These are phyloP conservation scores for Curvularia verruculosa DNA, from an alignment of 2,329 filamentous ascomycete species.

Conservation along the genomic window DNA sequence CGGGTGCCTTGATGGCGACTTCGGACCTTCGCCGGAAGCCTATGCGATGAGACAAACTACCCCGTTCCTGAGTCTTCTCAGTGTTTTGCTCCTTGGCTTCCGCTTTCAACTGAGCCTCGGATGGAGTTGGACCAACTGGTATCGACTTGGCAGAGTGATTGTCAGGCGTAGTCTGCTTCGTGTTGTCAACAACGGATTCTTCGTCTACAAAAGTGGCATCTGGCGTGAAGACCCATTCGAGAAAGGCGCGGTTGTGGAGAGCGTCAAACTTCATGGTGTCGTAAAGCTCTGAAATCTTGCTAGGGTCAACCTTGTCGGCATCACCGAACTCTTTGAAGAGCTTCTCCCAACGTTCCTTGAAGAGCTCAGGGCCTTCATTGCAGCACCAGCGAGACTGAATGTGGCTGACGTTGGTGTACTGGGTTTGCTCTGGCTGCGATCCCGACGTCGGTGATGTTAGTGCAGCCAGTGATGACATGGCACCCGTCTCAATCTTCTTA, in stretches of 20 bases:
- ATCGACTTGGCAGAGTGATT: slow-evolving; percentile 32
- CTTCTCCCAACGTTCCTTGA: slow-evolving; percentile 98
- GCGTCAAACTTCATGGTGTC: slow-evolving; percentile 99
- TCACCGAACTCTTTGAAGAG: slow-evolving; percentile 96
- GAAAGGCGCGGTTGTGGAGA: slow-evolving; percentile 91
- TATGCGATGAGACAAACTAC: slow-evolving; percentile 54
- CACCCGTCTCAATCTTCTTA: slow-evolving; percentile 72
- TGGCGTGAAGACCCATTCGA: slow-evolving; percentile 97
- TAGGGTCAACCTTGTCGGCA: slow-evolving; percentile 96
- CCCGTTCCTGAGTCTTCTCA: slow-evolving; percentile 46
- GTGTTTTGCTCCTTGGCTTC: slow-evolving; percentile 47
- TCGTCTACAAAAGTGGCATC: slow-evolving; percentile 78
- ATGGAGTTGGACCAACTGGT: slow-evolving; percentile 38
- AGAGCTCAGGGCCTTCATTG: slow-evolving; percentile 91
- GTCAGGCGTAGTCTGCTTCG: slow-evolving; percentile 40
- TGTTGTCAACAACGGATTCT: slow-evolving; percentile 43
- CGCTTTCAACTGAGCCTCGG: slow-evolving; percentile 37
- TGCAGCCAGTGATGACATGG: slow-evolving; percentile 66
- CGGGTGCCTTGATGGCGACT: slow-evolving; percentile 30
- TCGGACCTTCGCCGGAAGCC: slow-evolving; percentile 62
- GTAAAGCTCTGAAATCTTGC: slow-evolving; percentile 97
- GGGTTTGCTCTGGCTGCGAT: slow-evolving; percentile 49
- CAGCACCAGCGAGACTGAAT: slow-evolving; percentile 96
- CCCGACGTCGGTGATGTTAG: slow-evolving; percentile 35
- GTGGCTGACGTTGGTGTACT: slow-evolving; percentile 40